Evolutionary conservation across 2,329 filamentous ascomycete genomes (phyloP).

Genomic region (Diaporthe sp.): DNA sequence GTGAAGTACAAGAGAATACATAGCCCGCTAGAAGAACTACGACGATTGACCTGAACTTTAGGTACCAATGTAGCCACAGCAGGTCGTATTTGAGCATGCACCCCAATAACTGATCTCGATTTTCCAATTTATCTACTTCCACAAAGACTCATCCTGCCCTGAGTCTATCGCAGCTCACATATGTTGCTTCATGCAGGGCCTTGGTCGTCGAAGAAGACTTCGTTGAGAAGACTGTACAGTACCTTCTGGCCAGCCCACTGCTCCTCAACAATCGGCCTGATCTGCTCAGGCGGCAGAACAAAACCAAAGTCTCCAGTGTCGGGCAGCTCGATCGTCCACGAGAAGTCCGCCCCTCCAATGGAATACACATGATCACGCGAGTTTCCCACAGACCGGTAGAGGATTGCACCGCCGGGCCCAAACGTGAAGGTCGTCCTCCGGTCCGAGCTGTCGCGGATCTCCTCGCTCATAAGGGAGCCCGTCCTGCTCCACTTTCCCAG

Average conservation of each 20-base stretch:
- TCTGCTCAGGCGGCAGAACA: constrained; percentile 58
- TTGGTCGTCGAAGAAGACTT: constrained; percentile 9
- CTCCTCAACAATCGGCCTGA: constrained; percentile 59
- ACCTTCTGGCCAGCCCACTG: constrained; percentile 9
- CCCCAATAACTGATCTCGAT: not conserved
- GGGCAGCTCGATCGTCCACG: constrained; percentile 57
- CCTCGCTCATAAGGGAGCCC: constrained; percentile 65
- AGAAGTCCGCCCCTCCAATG: constrained; percentile 56
- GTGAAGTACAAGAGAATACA: no score
- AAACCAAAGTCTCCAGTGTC: constrained; percentile 57
- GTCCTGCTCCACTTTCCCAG: constrained; percentile 61
- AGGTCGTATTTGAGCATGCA: no score
- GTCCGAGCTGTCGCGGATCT: constrained; percentile 55
- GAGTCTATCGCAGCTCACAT: not conserved
- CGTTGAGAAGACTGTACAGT: constrained; percentile 2
- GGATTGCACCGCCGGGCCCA: constrained; percentile 39
- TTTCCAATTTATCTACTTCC: not conserved
- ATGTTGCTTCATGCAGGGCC: not conserved
- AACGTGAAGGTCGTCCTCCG: constrained; percentile 65
- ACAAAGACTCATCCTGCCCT: not conserved
- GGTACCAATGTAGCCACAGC: no score
- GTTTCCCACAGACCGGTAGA: constrained; percentile 65
- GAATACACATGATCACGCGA: constrained; percentile 61
- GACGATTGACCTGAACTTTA: no score
- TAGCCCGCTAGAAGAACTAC: no score